A percentile compares a stretch with the other conserved stretches of the same genome.
Conservation (phyloP, 2,329 filamentous ascomycete species). For the Ceratocystis variospora region DNA sequence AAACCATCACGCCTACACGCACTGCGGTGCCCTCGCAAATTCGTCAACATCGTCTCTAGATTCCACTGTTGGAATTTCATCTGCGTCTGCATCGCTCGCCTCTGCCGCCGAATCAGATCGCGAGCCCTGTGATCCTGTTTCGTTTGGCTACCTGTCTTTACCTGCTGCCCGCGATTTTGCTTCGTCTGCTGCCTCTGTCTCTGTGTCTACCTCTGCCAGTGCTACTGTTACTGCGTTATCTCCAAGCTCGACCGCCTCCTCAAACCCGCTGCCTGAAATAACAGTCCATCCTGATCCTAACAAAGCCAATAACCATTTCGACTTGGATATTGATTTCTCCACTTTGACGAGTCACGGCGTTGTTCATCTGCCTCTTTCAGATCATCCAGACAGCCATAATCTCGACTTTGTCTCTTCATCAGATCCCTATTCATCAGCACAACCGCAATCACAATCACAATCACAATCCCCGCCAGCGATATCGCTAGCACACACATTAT, state of each 20-base stretch:
- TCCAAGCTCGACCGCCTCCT: not conserved
- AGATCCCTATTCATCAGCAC: not conserved
- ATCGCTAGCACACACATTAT: conserved; percentile 5
- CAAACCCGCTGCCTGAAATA: not conserved
- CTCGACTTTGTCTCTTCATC: not conserved
- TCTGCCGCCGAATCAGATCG: not conserved
- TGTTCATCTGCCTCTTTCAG: conserved; percentile 17
- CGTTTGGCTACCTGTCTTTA: not conserved
- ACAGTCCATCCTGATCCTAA: not conserved
- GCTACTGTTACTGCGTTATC: not conserved
- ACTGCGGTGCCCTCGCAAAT: not conserved
- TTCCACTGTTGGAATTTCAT: not conserved
- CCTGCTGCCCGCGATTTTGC: not conserved
- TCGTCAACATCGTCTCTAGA: conserved; percentile 2
- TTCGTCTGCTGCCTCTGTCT: not conserved
- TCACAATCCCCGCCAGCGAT: conserved; percentile 13
- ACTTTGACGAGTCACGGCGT: conserved; percentile 4
- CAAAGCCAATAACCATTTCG: not conserved
- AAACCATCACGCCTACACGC: not conserved
- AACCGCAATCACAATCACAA: not conserved
- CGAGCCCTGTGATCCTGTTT: not conserved
- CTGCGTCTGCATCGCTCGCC: not conserved
- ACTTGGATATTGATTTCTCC: conserved; percentile 7
- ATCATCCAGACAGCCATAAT: not conserved
- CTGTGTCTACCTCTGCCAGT: no score